A percentile compares a stretch with the other conserved stretches of the same genome.
These are phyloP conservation scores for Albatrellus ellisii DNA, from an alignment of 768 basidiomycete species.

Conservation along the genomic window DNA sequence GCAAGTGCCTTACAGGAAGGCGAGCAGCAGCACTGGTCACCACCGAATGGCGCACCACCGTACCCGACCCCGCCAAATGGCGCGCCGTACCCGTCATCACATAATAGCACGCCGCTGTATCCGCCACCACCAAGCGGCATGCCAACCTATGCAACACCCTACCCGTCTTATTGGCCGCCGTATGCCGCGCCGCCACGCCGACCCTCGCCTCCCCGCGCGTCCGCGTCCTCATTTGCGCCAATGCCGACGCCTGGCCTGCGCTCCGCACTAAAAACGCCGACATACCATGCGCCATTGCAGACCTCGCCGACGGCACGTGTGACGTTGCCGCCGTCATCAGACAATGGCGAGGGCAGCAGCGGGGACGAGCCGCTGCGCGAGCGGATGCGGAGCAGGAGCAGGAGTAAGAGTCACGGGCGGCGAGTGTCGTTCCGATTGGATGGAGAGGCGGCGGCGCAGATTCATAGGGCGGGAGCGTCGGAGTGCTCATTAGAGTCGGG, in stretches of 20 bases:
- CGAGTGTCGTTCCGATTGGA: constrained; percentile 43
- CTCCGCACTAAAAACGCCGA: constrained; percentile 21
- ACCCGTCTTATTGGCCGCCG: background rate
- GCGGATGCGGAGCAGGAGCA: too few species aligned
- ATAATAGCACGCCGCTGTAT: background rate
- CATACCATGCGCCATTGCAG: constrained; percentile 34
- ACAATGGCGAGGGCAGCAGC: constrained; percentile 14
- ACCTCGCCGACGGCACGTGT: constrained; percentile 34
- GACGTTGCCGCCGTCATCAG: constrained; percentile 26
- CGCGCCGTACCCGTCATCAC: constrained; percentile 12
- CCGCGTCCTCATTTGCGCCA: constrained; percentile 1
- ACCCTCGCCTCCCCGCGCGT: background rate
- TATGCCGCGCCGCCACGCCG: background rate
- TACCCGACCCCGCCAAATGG: constrained; percentile 10
- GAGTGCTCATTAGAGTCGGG: too few species aligned
- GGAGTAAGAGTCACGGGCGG: constrained; percentile 42
- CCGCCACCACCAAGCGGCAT: background rate
- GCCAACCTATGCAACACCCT: background rate
- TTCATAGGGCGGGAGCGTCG: too few species aligned
- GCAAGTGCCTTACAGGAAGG: constrained; percentile 18
- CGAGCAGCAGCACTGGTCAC: background rate
- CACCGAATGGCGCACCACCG: constrained; percentile 9
- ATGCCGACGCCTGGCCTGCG: constrained; percentile 27
- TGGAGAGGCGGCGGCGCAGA: too few species aligned
- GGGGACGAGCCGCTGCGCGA: too few species aligned